Evolutionary conservation across 805 yeast species (phyloP), one percentile per base, ranked within the genome.

Genomic region (Wickerhamiella qilinensis): DNA sequence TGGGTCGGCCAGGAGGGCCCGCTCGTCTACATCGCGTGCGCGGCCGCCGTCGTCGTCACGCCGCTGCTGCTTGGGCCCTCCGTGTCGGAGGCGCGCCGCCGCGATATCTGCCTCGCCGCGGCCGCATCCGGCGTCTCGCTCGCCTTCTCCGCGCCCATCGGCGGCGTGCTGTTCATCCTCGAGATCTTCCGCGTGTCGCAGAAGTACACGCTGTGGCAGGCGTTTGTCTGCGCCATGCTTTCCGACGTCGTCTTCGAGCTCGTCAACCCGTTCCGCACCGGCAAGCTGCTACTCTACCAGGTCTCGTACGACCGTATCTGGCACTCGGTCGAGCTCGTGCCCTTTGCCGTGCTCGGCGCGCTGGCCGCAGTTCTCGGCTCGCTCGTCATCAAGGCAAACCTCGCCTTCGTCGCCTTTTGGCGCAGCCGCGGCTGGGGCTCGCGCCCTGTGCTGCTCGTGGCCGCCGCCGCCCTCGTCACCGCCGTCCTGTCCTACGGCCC

Each of bases 1-100:
- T 79, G 88, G 82, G 65, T 79, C 5, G 94, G 94, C 5, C 75
- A 74, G 50, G 94, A 83, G 49, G 94, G 93, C 1, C 94, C 94
- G 1, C 55, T 84, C 39, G 86, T 81, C 20, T 93, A 84, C 55
- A 70, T 83, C 3, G 68, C 88, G 0, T 72, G 81, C 46, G 46
- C 47, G 15, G 42, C 38, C 3, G 30, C 40, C 4, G 33, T 34
- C 4, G 27, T 39, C 4, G 12, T 45, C 12, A 33, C 38, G 73
- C 81, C 45, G 60, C 74, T 49, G 58, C 75, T 46, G 7, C 9
- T 30, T 8, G 29, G 33, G 15, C 21, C 18, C 11, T 39, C 41
- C 3, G 19, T 46, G 16, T 39, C 48, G 18, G 51, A 46, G 28
- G 47, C 52, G 5, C 38, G 53, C 22, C 62, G 68, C 41, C 65